These are phyloP conservation scores for Metschnikowia rubicola DNA, from an alignment of 805 yeast species.

Conservation along the genomic window DNA sequence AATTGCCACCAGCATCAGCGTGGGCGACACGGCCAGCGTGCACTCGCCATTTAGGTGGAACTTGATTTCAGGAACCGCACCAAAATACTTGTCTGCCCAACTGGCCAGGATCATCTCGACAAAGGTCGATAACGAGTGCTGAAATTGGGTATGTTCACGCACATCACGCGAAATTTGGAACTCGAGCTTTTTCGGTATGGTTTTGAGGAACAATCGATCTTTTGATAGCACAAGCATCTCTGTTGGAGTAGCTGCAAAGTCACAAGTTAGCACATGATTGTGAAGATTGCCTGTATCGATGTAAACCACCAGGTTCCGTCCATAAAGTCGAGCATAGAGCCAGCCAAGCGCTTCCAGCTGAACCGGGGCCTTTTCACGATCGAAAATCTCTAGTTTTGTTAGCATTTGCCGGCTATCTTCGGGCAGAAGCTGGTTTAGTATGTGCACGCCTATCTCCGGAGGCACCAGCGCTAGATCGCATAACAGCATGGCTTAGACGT, in stretches of 20 bases:
- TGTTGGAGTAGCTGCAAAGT: conserved; percentile 9
- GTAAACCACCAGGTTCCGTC: conserved; percentile 9
- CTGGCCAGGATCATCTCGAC: conserved; percentile 8
- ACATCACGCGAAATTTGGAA: conserved; percentile 6
- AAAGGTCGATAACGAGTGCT: conserved; percentile 13
- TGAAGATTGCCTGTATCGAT: conserved; percentile 1
- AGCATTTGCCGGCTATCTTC: conserved; percentile 1
- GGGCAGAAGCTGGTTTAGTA: conserved; percentile 11
- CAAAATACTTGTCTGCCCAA: conserved; percentile 7
- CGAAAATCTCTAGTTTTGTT: not conserved
- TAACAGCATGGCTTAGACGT: not conserved
- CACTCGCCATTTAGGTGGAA: conserved; percentile 28
- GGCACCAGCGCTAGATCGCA: conserved; percentile 7
- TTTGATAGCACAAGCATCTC: conserved; percentile 3
- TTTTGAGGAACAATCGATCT: conserved; percentile 8
- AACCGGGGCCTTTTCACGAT: not conserved
- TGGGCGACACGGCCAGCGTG: conserved; percentile 27
- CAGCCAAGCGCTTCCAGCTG: conserved; percentile 1
- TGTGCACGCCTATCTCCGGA: conserved; percentile 11
- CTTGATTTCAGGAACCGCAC: conserved; percentile 18
- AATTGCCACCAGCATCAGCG: conserved; percentile 28
- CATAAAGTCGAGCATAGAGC: conserved; percentile 11
- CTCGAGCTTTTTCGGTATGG: conserved; percentile 7
- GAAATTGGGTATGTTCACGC: conserved; percentile 15
- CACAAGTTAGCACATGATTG: conserved; percentile 1